A percentile compares a stretch with the other conserved stretches of the same genome.
Evolutionary conservation across 768 basidiomycete species (phyloP).

Genomic region (Basidioascus undulatus): DNA sequence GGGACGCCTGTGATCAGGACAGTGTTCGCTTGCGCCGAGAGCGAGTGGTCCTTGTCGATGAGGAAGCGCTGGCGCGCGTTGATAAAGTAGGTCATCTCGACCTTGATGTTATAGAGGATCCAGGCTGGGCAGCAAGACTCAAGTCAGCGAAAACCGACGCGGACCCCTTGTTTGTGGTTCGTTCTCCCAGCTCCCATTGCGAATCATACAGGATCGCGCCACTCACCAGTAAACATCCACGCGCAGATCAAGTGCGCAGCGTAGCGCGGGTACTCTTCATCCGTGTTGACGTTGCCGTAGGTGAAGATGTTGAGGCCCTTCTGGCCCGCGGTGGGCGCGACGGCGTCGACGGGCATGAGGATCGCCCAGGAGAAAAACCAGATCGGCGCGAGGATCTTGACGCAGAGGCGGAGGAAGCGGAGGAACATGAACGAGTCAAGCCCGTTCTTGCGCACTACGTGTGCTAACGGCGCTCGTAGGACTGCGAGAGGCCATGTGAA

Average conservation of each 20-base stretch:
- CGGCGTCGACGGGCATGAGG: conserved; percentile 46
- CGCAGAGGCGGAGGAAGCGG: conserved; percentile 64
- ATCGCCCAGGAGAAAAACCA: conserved; percentile 76
- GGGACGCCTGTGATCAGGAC: conserved; percentile 80
- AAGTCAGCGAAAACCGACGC: background rate
- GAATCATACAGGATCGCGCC: background rate
- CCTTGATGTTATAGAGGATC: conserved; percentile 58
- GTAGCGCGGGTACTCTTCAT: no score
- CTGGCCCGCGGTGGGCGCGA: conserved; percentile 18
- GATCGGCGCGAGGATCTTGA: conserved; percentile 59
- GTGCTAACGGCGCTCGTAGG: conserved; percentile 34
- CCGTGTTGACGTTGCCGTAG: conserved; percentile 47
- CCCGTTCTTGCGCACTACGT: conserved; percentile 45
- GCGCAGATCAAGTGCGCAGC: conserved; percentile 54
- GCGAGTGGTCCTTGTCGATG: conserved; percentile 43
- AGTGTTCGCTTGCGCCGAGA: conserved; percentile 65
- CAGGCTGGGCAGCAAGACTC: conserved; percentile 29
- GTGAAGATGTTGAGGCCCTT: conserved; percentile 44
- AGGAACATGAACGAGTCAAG: conserved; percentile 86
- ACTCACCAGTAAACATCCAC: conserved; percentile 54
- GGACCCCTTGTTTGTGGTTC: background rate
- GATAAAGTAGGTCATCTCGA: conserved; percentile 61
- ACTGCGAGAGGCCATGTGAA: conserved; percentile 46
- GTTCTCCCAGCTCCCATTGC: background rate
- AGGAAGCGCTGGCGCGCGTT: conserved; percentile 58